phyloP scores from a whole-genome alignment of 306 rosid species.

The Quercus gilva region DNA sequence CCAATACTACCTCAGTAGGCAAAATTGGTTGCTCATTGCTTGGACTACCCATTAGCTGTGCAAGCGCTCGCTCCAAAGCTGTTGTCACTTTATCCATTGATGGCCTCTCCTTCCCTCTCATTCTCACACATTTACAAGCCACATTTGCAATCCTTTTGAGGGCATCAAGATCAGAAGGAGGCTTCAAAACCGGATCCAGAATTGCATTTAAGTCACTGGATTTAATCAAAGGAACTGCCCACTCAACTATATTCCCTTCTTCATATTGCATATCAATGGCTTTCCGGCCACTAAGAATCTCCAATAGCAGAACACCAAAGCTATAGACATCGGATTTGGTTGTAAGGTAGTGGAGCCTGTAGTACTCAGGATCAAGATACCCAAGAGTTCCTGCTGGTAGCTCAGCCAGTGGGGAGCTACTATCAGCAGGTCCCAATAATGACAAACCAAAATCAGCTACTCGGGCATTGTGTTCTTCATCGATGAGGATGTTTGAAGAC shows the following conservation, averaged over 20 bases:
- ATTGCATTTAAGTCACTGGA: conserved; percentile 58
- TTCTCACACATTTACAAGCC: conserved; percentile 87
- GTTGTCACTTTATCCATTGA: conserved; percentile 98
- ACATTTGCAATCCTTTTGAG: conserved; percentile 90
- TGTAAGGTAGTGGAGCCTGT: conserved; percentile 93
- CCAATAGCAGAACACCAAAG: conserved; percentile 85
- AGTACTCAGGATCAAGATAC: conserved; percentile 96
- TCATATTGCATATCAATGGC: conserved; percentile 95
- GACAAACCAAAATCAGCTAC: conserved; percentile 95
- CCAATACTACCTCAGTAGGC: conserved; percentile 91
- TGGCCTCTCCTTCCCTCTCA: conserved; percentile 97
- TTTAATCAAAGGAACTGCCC: conserved; percentile 89
- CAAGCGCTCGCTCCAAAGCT: conserved; percentile 81
- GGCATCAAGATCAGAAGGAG: conserved; percentile 72
- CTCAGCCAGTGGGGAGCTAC: conserved; percentile 85
- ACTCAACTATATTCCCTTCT: conserved; percentile 87
- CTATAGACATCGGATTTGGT: conserved; percentile 96
- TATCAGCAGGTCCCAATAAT: conserved; percentile 74
- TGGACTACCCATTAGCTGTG: conserved; percentile 87
- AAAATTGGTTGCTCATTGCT: conserved; percentile 89
- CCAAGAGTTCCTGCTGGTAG: conserved; percentile 96
- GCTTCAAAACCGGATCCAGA: conserved; percentile 68
- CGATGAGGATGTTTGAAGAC: conserved; percentile 94
- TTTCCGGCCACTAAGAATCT: conserved; percentile 87
- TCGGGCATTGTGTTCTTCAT: conserved; percentile 94